A percentile compares a stretch with the other conserved stretches of the same genome.
Evolutionary conservation across 1,139 yeast species (phyloP).

Genomic region (Candida gigantensis): DNA sequence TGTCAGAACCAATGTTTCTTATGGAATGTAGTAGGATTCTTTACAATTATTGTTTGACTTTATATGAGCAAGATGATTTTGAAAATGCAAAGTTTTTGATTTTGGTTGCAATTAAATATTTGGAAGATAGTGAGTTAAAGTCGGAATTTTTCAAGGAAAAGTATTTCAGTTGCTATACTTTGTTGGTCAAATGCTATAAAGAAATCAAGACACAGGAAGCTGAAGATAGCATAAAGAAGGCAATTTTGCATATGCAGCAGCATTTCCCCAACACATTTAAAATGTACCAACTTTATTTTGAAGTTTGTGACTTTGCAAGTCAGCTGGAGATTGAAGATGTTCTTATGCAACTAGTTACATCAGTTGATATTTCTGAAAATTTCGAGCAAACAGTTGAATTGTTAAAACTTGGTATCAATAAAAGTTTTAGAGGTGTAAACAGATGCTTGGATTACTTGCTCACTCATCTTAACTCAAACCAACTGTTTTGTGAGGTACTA

Average conservation of each 20-base stretch:
- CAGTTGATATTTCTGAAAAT: constrained; percentile 16
- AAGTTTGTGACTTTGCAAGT: constrained; percentile 4
- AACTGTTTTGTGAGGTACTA: constrained; percentile 19
- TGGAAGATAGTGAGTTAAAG: constrained; percentile 8
- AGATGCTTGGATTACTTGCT: constrained; percentile 27
- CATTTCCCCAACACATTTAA: constrained; percentile 11
- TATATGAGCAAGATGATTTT: constrained; percentile 4
- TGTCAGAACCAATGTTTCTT: constrained; percentile 7
- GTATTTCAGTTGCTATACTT: constrained; percentile 11
- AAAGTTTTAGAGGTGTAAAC: constrained; percentile 21
- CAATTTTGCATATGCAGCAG: constrained; percentile 9
- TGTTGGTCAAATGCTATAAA: constrained; percentile 12
- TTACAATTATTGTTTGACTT: constrained; percentile 10
- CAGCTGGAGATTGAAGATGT: constrained; percentile 11
- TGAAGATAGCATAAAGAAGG: constrained; percentile 5
- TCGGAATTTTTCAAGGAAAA: constrained; percentile 7
- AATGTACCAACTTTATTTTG: constrained; percentile 12
- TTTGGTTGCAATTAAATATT: constrained; percentile 8
- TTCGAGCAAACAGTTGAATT: constrained; percentile 17
- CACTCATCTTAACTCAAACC: constrained; percentile 19
- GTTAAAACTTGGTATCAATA: constrained; percentile 18
- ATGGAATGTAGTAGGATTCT: constrained; percentile 12
- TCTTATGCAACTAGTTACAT: constrained; percentile 27
- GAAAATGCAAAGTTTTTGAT: constrained; percentile 9
- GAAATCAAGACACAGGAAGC: constrained; percentile 6